phyloP scores from a whole-genome alignment of 176 grass and related monocot species.

The Bromus sterilis region DNA sequence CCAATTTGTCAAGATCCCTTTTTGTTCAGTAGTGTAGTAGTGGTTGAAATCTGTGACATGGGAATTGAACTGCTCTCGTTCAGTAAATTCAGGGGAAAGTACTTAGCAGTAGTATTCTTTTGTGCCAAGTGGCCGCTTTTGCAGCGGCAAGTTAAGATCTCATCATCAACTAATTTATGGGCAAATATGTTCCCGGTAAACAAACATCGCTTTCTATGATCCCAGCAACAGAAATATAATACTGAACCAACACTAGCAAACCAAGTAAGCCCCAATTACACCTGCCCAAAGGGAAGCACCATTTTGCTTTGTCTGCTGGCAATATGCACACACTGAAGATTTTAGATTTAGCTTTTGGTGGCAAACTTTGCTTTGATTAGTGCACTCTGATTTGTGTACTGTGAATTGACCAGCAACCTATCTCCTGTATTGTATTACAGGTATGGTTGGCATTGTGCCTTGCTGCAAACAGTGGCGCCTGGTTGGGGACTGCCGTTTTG shows the following conservation, averaged over 20 bases:
- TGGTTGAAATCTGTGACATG: background rate
- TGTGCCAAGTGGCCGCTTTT: conserved; percentile 16
- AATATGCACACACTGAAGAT: background rate
- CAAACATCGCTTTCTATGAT: conserved; percentile 8
- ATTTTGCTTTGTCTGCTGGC: background rate
- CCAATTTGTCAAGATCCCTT: background rate
- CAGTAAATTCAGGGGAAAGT: background rate
- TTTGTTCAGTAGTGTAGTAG: background rate
- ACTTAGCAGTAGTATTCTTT: background rate
- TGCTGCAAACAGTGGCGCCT: conserved; percentile 80
- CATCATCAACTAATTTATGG: background rate
- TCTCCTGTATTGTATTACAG: conserved; percentile 26
- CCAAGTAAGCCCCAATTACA: background rate
- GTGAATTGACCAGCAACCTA: background rate
- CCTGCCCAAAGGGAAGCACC: background rate
- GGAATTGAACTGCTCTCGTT: conserved; percentile 7
- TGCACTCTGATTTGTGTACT: background rate
- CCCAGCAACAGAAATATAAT: background rate
- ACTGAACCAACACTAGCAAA: background rate
- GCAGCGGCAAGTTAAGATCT: background rate
- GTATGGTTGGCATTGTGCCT: conserved; percentile 83
- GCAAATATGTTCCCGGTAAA: background rate
- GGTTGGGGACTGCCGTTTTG: conserved; percentile 66
- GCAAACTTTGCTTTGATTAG: background rate
- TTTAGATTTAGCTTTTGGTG: background rate